Evolutionary conservation across 1,284 basidiomycete species (phyloP).

Genomic region (Tilletia setariae): DNA sequence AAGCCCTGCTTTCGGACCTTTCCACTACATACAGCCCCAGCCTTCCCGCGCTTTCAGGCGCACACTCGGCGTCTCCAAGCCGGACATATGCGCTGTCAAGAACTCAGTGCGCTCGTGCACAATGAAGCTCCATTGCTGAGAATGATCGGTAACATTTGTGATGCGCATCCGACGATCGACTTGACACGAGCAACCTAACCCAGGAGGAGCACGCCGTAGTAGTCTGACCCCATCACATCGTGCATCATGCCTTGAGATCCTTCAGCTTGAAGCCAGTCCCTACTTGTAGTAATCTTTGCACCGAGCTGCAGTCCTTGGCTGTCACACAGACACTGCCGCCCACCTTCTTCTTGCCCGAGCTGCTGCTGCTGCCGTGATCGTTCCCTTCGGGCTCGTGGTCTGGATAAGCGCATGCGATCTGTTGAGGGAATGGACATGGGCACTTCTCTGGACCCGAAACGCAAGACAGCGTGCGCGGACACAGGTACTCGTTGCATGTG

Average conservation of each 20-base stretch:
- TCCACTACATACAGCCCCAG: too few species aligned
- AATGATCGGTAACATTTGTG: too few species aligned
- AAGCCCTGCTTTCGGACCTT: too few species aligned
- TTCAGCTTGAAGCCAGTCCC: slow-evolving; percentile 12
- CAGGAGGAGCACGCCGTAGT: background rate
- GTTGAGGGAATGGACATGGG: slow-evolving; percentile 45
- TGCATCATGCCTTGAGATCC: background rate
- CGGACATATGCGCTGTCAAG: too few species aligned
- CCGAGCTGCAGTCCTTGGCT: slow-evolving; percentile 3
- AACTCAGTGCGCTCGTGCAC: too few species aligned
- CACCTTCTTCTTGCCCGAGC: background rate
- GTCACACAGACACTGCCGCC: slow-evolving; percentile 3
- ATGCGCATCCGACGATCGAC: background rate
- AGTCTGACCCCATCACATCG: too few species aligned
- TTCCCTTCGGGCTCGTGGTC: background rate
- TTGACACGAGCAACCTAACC: background rate
- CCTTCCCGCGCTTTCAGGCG: too few species aligned
- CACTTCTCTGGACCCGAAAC: slow-evolving; percentile 44
- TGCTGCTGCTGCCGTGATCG: background rate
- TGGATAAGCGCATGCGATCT: slow-evolving; percentile 18
- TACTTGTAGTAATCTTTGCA: background rate
- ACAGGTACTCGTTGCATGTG: slow-evolving; percentile 39
- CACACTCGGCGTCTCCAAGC: too few species aligned
- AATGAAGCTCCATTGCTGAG: too few species aligned
- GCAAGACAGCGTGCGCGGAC: slow-evolving; percentile 46